Base-by-base conservation (phyloP, 2,329 filamentous ascomycete genomes). In the Cladosporium sp. region DNA sequence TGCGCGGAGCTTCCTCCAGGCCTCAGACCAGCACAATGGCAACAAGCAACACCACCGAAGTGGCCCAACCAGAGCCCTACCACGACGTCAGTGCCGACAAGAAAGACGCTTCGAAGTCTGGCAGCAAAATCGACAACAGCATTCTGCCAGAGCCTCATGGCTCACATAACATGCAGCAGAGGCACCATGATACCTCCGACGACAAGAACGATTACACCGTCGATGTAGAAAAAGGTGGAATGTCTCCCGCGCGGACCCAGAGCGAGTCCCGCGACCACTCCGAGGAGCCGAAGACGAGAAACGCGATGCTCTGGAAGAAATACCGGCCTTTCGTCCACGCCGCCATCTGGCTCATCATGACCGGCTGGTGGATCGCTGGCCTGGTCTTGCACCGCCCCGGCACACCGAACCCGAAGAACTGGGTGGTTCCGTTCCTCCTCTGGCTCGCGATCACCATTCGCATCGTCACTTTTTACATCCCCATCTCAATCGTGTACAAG, bases 381-480 rank as follows among this genome's bases (percentile, higher is more conserved):
- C 73, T 92, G 44, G 75, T 90, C 54, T 74, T 89, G 49, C 88
- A 92, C 67, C 82, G 82, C 54, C 50, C 50, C 28, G 50, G 50
- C 31, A 46, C 50, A 14, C 19, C 43, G 7, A 61, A 85, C 54
- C 82, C 89, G 61, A 77, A 79, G 70, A 89, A 88, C 64, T 95
- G 89, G 89, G 71, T 95, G 53, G 81, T 91, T 46, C 89, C 90
- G 0, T 93, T 95, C 71, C 76, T 95, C 46, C 66, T 95, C 43
- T 95, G 85, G 76, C 80, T 95, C 43, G 78, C 75, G 59, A 83
- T 95, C 61, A 82, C 80, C 9, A 74, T 93, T 46, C 85, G 90
- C 33, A 68, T 95, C 45, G 59, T 95, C 65, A 86, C 85, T 66
- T 81, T 87, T 70, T 83, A 89, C 65, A 72, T 92, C 2, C 84